Base-by-base conservation (phyloP, 2,329 filamentous ascomycete species). In the Apiospora marii region DNA sequence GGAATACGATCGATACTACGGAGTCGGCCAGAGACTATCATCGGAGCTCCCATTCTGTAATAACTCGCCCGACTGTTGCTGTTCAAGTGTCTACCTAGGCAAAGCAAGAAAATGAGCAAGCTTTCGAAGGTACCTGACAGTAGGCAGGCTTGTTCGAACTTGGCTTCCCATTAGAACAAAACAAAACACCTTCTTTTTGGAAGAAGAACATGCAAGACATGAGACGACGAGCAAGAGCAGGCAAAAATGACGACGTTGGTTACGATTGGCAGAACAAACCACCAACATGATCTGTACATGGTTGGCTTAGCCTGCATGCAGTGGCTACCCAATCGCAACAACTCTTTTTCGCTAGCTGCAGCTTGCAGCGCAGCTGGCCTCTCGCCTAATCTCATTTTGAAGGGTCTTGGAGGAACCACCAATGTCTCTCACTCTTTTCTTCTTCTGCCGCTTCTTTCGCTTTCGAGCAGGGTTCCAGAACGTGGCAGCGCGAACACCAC, bases 301-400 rank as follows among this genome's bases (percentile, higher is more conserved):
- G 34, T 24, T 64, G 58, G 22, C 58, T 64, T 64, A 34, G 58
- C 58, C 19, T 64, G 58, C 58, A 64, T 64, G 30, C 58, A 1
- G 58, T 64, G 34, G 58, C 58, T 41, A 64, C 58, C 58, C 58
- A 64, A 64, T 64, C 58, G 58, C 58, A 64, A 64, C 58, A 64
- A 14, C 58, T 64, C 34, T 64, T 64, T 13, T 22, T 24, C 53
- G 30, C 58, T 41, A 64, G 58, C 58, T 64, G 53, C 30, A 61
- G 53, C 5, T 22, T 16, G 13, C 53, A 30, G 27, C 27, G 27
- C 27, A 30, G 27, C 27, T 30, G 27, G 27, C 27, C 27, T 30
- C 27, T 61, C 53, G 51, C 27, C 30, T 37, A 61, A 61, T 37
- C 27, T n/a, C 53, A 22, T 48, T 24, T 34, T 6, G 51, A 30